Percentiles rank a stretch among this genome's conserved stretches.
phyloP scores from a whole-genome alignment of 2,329 filamentous ascomycete genomes.

The Neonectria faginata region DNA sequence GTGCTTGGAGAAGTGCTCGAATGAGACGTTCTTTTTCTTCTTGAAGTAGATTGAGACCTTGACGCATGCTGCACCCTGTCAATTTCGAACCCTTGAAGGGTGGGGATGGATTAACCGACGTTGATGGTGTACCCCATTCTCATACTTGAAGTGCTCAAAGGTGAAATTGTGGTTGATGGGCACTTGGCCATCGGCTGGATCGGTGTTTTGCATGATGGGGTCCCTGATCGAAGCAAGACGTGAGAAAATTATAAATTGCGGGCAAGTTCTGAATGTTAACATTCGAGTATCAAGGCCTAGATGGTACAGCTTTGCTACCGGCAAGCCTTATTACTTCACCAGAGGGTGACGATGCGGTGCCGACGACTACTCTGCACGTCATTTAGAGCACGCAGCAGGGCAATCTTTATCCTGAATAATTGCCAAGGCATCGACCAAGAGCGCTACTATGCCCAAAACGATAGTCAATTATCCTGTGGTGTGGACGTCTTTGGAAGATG shows the following conservation, averaged over 20 bases:
- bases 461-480: neutral
- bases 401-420: neutral
- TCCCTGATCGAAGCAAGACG: neutral
- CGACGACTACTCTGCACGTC: neutral
- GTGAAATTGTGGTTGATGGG: conserved; percentile 34
- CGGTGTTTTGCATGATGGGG: conserved; percentile 9
- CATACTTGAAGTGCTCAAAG: conserved; percentile 32
- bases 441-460: neutral
- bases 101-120: conserved; percentile 13
- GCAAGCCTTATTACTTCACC: neutral
- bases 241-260: too few species aligned
- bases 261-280: rapidly evolving
- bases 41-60: conserved; percentile 36
- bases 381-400: neutral
- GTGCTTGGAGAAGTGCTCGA: conserved; percentile 35
- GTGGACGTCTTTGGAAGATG: neutral
- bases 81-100: neutral
- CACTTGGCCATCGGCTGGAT: conserved; percentile 23
- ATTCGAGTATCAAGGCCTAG: too few species aligned
- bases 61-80: conserved; percentile 26
- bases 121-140: conserved; percentile 30
- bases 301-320: too few species aligned
- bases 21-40: conserved; percentile 31
- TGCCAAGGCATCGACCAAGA: neutral
- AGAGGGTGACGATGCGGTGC: neutral